phyloP scores from a whole-genome alignment of 345 rosid species.

The Gossypium bickii region DNA sequence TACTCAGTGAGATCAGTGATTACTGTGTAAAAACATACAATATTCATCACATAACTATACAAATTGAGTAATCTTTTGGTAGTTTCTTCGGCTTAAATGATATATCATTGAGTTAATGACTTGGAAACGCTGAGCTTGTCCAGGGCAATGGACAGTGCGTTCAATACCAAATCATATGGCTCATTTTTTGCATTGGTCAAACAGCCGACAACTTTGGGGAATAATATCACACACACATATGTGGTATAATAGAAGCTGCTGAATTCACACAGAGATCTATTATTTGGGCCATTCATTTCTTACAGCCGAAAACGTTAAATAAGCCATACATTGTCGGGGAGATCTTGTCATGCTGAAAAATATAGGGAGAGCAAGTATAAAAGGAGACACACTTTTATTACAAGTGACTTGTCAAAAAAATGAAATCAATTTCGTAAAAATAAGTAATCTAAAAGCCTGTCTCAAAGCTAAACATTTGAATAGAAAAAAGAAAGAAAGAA shows the following conservation, averaged over 20 bases:
- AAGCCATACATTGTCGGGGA: not conserved
- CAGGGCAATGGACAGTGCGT: too few relatives aligned
- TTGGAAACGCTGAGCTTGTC: not conserved
- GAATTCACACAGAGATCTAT: not conserved
- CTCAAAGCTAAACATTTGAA: conserved; percentile 34
- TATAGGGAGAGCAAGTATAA: not conserved
- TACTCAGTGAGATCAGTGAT: conserved; percentile 43
- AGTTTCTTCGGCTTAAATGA: not conserved
- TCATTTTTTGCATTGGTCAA: not conserved
- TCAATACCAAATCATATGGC: not conserved
- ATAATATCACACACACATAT: too few relatives aligned
- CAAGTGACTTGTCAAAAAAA: not conserved
- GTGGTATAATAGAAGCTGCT: not conserved
- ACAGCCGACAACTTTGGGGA: not conserved
- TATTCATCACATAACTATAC: conserved; percentile 66
- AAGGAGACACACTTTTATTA: not conserved
- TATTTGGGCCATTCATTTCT: not conserved
- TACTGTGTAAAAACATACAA: conserved; percentile 47
- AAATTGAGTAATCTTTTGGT: conserved; percentile 43
- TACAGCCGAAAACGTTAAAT: not conserved
- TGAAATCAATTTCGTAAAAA: not conserved
- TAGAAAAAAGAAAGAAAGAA: conserved; percentile 17
- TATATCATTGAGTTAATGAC: not conserved
- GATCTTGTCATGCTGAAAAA: not conserved
- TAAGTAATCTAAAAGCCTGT: conserved; percentile 41